Conservation (phyloP, 139 green algal genomes). For the Pleodorina starrii region DNA sequence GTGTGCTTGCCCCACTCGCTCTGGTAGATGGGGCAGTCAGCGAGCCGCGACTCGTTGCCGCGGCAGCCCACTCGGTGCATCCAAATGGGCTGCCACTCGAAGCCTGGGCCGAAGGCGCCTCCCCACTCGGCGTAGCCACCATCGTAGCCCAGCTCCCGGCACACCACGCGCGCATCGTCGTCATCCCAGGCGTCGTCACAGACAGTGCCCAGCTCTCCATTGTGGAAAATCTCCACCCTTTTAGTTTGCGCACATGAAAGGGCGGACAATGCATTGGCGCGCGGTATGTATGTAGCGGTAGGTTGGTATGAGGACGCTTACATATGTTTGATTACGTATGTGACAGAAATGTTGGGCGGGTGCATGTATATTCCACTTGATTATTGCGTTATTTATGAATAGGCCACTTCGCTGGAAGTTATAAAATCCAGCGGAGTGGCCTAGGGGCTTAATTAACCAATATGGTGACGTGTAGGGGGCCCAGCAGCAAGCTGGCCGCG, state of each 20-base stretch:
- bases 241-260: background rate
- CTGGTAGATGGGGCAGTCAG: background rate
- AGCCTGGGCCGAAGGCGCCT: conserved; percentile 20
- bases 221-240: conserved; percentile 40
- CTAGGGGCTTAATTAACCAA: background rate
- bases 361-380: background rate
- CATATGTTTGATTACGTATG: background rate
- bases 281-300: background rate
- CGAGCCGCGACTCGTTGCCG: conserved; percentile 21
- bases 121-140: conserved; percentile 47
- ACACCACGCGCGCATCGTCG: conserved; percentile 45
- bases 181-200: conserved; percentile 50
- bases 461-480: background rate
- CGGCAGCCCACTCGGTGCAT: conserved; percentile 26
- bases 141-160: conserved; percentile 45
- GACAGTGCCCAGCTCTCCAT: conserved; percentile 17
- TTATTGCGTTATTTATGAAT: background rate
- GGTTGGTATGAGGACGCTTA: background rate
- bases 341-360: background rate
- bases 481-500: background rate
- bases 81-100: conserved; percentile 49
- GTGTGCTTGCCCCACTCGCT: conserved; percentile 36
- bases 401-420: background rate
- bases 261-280: background rate
- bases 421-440: background rate